Base-by-base conservation (phyloP, 2,329 filamentous ascomycete species). In the Colletotrichum simmondsii region DNA sequence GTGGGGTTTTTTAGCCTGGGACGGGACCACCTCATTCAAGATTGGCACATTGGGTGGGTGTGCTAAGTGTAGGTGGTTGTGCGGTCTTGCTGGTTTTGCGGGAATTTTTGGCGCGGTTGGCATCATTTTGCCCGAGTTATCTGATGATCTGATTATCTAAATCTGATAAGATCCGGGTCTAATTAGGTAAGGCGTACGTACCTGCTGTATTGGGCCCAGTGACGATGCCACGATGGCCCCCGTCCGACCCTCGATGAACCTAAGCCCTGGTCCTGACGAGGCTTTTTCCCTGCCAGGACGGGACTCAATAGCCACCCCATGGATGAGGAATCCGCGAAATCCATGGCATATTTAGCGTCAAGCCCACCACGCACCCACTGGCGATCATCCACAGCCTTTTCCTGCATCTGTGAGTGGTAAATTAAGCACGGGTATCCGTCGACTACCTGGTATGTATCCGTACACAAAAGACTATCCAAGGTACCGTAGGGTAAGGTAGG, bases 71-170 rank as follows among this genome's bases (percentile, higher is more conserved):
- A 32, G 30, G 8, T 32, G 19, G 19, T 49, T 49, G 42, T 49
- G 42, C 19, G 42, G 42, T 49, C 22, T 56, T 49, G 49, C 49
- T 30, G n/a, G 42, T 56, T 16, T 56, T 65, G 62, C 24, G 62
- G 62, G 62, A 65, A 57, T 65, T 65, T 57, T 53, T 67, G 60
- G 53, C 35, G 68, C 59, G 30, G n/a, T 58, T 71, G 59, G 69
- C 62, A 56, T 64, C 46, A 24, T 46, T 57, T 54, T 49, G 72
- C 24, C 52, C 59, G 52, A 54, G 54, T 74, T 74, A 74, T 74
- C 72, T 72, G 72, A 74, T 77, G 75, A 77, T 77, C 76, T 75
- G 76, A 77, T 77, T 72, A 71, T 70, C 62, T 70, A 62, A 66
- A 70, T 71, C 75, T 66, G 56, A 74, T 67, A 64, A 72, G 65